Evolutionary conservation across 2,329 filamentous ascomycete species (phyloP), one percentile per base, ranked within the genome.

Genomic region (Cladobotryum mycophilum): DNA sequence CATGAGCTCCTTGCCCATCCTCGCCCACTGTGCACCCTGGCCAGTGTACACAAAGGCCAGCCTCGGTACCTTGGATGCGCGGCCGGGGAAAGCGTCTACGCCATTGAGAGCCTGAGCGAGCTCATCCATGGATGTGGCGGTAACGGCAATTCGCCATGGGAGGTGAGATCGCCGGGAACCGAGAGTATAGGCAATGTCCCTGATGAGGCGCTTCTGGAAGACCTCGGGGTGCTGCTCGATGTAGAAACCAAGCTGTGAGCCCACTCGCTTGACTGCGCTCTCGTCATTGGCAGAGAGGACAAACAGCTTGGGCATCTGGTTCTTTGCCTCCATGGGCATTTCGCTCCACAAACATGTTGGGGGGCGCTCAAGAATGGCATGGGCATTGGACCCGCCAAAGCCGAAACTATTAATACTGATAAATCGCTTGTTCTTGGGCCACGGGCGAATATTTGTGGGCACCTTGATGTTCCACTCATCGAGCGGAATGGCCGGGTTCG

Each of bases 391-490:
- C 41, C 67, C 72, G 17, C 71, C 73, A 40, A 71, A 75, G 2
- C 74, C 73, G 47, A 77, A 77, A 52, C 66, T 71, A 60, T 77
- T 77, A 52, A 78, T 65, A 54, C 74, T 76, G 52, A 76, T 69
- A 56, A 72, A 75, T 54, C 71, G 72, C 66, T 78, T 78, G 41
- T 68, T 67, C 41, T 63, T 67, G 1, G 74, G 75, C 70, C 73
- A 78, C 0, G 73, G 74, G 1, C 69, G 64, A 48, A 73, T 69
- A 14, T 57, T 69, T 20, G 65, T 60, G 0, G 75, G 73, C 0
- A 78, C 67, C 58, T 74, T 75, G 49, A 78, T 62, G 49, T 76
- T 73, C 74, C 74, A 78, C 33, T 75, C 67, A 37, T 74, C 70
- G 49, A 73, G 74, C 0, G 73, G 72, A 8, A 78, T 79, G 56